Conservation (phyloP, 192 early-diverging fungal species). For the Phlyctochytrium bullatum region DNA sequence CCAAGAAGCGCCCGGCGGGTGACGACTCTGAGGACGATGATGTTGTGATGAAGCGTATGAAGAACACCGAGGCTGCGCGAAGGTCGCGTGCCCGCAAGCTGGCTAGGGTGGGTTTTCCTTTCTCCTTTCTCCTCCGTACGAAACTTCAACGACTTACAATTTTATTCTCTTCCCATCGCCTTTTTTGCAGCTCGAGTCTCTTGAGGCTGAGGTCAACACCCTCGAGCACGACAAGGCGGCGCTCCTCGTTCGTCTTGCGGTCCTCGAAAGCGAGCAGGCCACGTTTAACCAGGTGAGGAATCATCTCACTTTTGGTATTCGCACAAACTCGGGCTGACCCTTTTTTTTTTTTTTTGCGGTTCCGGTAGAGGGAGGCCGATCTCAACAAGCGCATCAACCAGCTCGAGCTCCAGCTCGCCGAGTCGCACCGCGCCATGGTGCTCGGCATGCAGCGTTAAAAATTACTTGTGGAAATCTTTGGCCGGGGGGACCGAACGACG, state of each 20-base stretch:
- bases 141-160: no score
- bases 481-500: no score
- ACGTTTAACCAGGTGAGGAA: neutral
- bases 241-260: constrained; percentile 21
- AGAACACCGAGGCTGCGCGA: constrained; percentile 85
- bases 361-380: constrained; percentile 9
- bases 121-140: no score
- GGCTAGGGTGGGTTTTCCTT: constrained; percentile 29
- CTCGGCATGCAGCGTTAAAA: constrained; percentile 2
- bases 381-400: constrained; percentile 41
- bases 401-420: constrained; percentile 24
- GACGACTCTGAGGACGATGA: neutral
- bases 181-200: constrained; percentile 61
- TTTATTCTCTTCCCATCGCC: no score
- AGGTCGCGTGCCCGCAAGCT: constrained; percentile 84
- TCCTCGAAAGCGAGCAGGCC: constrained; percentile 18
- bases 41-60: constrained; percentile 12
- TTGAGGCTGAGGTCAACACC: constrained; percentile 73
- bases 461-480: no score
- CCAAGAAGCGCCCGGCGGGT: neutral
- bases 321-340: neutral
- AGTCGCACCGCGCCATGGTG: constrained; percentile 22
- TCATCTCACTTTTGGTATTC: neutral
- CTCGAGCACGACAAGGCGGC: constrained; percentile 59
- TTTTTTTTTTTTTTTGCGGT: no score